phyloP scores from a whole-genome alignment of 495 filamentous ascomycete genomes.

The Aspergillus homomorphus region DNA sequence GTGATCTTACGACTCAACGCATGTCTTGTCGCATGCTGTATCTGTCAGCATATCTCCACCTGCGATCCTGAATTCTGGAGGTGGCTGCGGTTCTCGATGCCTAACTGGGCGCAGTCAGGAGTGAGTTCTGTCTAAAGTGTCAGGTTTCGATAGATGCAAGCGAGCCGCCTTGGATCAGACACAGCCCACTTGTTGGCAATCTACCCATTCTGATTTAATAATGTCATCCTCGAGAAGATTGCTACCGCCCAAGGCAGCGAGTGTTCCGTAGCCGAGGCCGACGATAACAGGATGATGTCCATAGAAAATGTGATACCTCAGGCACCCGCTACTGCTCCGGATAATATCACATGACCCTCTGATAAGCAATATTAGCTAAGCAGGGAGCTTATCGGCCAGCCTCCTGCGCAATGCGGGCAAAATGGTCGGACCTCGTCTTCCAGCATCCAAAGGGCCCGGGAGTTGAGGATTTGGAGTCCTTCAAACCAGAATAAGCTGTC shows the following conservation, averaged over 20 bases:
- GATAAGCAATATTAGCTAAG: not conserved
- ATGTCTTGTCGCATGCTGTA: not conserved
- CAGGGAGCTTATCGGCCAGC: not conserved
- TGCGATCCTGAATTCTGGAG: not conserved
- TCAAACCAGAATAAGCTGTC: not conserved
- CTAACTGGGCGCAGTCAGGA: not conserved
- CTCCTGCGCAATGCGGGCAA: not conserved
- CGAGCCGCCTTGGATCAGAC: too few relatives aligned
- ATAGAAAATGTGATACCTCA: not conserved
- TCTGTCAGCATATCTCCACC: not conserved
- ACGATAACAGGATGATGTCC: too few relatives aligned
- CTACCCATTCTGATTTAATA: too few relatives aligned
- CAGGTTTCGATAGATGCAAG: not conserved
- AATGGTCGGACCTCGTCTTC: not conserved
- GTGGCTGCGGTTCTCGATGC: not conserved
- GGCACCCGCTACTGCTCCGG: not conserved
- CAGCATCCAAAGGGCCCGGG: not conserved
- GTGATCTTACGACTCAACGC: too few relatives aligned
- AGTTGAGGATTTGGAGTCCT: not conserved
- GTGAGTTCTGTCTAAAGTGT: not conserved
- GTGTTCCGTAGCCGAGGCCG: too few relatives aligned
- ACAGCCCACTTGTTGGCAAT: too few relatives aligned
- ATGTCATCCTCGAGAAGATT: too few relatives aligned
- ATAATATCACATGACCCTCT: not conserved
- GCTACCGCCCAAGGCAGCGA: too few relatives aligned